Base-by-base conservation (phyloP, 2,329 filamentous ascomycete species). In the Fusarium virguliforme region DNA sequence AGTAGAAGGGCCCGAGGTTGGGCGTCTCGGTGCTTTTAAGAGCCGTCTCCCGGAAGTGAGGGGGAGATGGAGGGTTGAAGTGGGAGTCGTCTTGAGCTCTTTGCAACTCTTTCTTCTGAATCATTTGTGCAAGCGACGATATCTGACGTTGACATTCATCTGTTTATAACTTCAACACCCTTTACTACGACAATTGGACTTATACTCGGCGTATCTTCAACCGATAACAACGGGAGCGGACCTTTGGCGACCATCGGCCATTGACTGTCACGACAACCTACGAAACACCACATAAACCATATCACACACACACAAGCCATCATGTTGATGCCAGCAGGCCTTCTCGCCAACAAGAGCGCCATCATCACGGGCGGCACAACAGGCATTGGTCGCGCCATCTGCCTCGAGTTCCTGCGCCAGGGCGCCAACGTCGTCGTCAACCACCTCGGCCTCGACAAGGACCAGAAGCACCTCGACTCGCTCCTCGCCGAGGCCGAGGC, bases 301-400 rank as follows among this genome's bases (percentile, higher is more conserved):
- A 48, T 24, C 40, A 22, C 58, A 54, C 48, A 40, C n/a, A 32
- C 46, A 66, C 35, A 50, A 41, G 26, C 34, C 70, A 69, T 26
- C 64, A 87, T 87, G 85, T 78, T 84, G 51, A 77, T 82, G 48
- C 76, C 81, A 18, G 84, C 84, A 24, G 77, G 79, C 72, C 86
- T 96, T 73, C 89, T 97, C 63, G 78, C 83, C 60, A 89, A 88
- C 80, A 97, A 97, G 81, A 91, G 91, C 12, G 93, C 93, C 81
- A 92, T 94, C 79, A 94, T 97, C 76, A 97, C 94, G 0, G 94
- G 94, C 71, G 94, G 93, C 63, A 91, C 92, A 4, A 97, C 94
- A 1, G 94, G 94, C 61, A 97, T 97, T 75, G 94, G 94, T 58
- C 89, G 93, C 71, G 94, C 94, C 73, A 97, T 97, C 70, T 90